Conservation (phyloP, 1,284 basidiomycete genomes). For the Somion occarium region DNA sequence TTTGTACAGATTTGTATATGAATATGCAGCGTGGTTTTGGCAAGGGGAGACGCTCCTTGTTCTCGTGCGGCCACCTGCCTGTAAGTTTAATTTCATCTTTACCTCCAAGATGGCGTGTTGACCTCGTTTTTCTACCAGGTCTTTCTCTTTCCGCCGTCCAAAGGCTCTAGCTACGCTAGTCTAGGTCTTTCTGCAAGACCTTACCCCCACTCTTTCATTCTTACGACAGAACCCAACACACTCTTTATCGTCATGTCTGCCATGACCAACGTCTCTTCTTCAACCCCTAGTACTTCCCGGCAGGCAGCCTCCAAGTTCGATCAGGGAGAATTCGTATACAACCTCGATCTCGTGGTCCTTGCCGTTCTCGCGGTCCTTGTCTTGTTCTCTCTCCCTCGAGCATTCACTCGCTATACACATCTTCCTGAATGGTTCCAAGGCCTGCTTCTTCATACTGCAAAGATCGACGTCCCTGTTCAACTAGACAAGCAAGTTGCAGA, state of each 20-base stretch:
- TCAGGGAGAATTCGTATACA: slow-evolving; percentile 21
- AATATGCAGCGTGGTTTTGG: too few relatives aligned
- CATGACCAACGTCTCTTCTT: not conserved
- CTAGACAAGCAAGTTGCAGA: not conserved
- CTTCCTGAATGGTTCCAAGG: slow-evolving; percentile 28
- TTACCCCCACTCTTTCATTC: not conserved
- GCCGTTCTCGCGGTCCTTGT: slow-evolving; percentile 25
- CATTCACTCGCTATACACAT: slow-evolving; percentile 28
- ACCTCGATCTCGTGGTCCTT: slow-evolving; percentile 28
- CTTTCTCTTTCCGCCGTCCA: not conserved
- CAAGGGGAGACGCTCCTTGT: not conserved
- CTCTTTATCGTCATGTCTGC: slow-evolving; percentile 4
- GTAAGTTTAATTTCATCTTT: not conserved
- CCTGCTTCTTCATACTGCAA: slow-evolving; percentile 25
- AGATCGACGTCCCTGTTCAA: slow-evolving; percentile 10
- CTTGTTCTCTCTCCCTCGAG: slow-evolving; percentile 29
- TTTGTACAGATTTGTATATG: too few relatives aligned
- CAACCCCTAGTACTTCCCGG: slow-evolving; percentile 4
- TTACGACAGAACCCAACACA: not conserved
- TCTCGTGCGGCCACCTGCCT: not conserved
- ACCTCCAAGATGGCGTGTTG: not conserved
- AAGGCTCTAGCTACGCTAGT: not conserved
- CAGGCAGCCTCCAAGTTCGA: slow-evolving; percentile 15
- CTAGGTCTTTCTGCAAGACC: not conserved
- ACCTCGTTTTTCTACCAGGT: not conserved